phyloP scores from a whole-genome alignment of 768 basidiomycete species.

The Cyclocybe aegerita region DNA sequence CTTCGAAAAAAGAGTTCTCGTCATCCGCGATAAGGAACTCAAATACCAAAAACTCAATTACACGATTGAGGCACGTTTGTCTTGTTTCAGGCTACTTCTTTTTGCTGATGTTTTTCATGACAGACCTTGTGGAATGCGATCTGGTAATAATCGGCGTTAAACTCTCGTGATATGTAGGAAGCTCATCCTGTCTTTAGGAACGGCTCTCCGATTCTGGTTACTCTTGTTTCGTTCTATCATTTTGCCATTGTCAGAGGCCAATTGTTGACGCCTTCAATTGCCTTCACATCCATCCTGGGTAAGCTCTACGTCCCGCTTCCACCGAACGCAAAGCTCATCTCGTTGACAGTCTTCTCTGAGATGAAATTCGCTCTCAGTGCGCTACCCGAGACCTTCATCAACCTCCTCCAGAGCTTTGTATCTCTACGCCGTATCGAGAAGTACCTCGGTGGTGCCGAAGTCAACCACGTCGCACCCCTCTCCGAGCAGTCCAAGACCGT shows the following conservation, averaged over 20 bases:
- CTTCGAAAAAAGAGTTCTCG: conserved; percentile 75
- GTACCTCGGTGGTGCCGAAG: conserved; percentile 77
- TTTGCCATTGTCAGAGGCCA: conserved; percentile 73
- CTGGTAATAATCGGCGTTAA: conserved; percentile 26
- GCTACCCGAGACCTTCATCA: conserved; percentile 89
- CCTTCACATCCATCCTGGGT: conserved; percentile 53
- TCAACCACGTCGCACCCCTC: conserved; percentile 59
- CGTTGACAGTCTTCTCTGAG: conserved; percentile 69
- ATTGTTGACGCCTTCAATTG: conserved; percentile 76
- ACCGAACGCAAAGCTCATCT: not conserved
- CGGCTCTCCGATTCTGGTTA: conserved; percentile 67
- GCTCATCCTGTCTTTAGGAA: conserved; percentile 31
- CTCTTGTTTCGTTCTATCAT: conserved; percentile 65
- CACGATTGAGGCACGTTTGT: conserved; percentile 63
- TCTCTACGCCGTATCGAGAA: conserved; percentile 90
- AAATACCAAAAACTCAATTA: conserved; percentile 87
- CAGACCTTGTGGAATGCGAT: conserved; percentile 49
- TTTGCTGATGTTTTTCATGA: not conserved
- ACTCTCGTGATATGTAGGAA: too few relatives aligned
- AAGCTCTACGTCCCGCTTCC: not conserved
- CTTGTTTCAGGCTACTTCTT: not conserved
- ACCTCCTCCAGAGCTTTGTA: conserved; percentile 78
- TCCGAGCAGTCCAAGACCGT: conserved; percentile 51
- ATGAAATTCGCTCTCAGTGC: conserved; percentile 88
- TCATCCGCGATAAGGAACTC: conserved; percentile 77